phyloP scores from a whole-genome alignment of 129 eudicot genomes.

The Sambucus nigra region DNA sequence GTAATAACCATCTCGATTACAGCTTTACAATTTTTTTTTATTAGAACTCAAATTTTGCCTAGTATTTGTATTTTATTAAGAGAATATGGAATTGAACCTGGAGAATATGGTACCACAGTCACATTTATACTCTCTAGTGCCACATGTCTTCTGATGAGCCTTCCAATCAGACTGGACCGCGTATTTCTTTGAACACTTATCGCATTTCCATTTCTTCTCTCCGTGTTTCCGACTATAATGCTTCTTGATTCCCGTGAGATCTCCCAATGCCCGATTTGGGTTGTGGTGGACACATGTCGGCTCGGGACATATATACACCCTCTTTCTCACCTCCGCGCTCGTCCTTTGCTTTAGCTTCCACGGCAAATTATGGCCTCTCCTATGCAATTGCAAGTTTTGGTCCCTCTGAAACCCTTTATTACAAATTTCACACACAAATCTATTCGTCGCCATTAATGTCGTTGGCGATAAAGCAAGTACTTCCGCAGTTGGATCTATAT shows the following conservation, averaged over 20 bases:
- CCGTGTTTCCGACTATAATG: constrained; percentile 82
- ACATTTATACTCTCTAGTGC: constrained; percentile 80
- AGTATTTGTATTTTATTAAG: too few species aligned
- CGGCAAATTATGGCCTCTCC: constrained; percentile 80
- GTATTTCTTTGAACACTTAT: constrained; percentile 66
- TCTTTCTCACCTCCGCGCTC: constrained; percentile 44
- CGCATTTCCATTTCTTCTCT: constrained; percentile 89
- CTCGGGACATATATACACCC: constrained; percentile 75
- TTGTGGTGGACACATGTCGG: constrained; percentile 69
- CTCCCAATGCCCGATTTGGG: constrained; percentile 67
- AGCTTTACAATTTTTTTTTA: too few species aligned
- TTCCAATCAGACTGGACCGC: constrained; percentile 90
- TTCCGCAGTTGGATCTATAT: constrained; percentile 69
- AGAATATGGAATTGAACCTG: too few species aligned
- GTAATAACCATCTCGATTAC: too few species aligned
- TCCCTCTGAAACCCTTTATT: constrained; percentile 84
- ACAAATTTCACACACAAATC: constrained; percentile 80
- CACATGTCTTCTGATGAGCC: constrained; percentile 89
- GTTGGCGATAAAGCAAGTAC: constrained; percentile 77
- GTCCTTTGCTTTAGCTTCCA: constrained; percentile 74
- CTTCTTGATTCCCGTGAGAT: constrained; percentile 76
- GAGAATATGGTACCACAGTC: constrained; percentile 89
- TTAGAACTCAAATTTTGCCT: too few species aligned
- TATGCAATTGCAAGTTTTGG: constrained; percentile 71
- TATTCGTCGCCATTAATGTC: constrained; percentile 74